Percentiles rank a stretch among this genome's conserved stretches.
phyloP scores from a whole-genome alignment of 495 filamentous ascomycete species.

The Patellaria atrata region DNA sequence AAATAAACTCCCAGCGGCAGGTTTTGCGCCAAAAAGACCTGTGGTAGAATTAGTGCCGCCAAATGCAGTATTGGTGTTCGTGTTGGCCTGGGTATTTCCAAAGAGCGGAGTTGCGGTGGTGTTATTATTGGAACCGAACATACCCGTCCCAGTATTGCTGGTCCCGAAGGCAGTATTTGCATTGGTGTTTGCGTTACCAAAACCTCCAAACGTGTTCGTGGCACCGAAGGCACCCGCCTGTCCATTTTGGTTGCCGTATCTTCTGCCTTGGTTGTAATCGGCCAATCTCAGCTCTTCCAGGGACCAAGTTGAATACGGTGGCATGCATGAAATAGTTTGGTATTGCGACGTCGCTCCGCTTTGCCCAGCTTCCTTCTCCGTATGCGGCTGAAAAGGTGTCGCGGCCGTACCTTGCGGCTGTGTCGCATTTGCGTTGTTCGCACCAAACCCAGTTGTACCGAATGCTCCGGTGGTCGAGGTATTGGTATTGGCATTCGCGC shows the following conservation, averaged over 20 bases:
- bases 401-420: constrained; percentile 53
- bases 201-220: constrained; percentile 45
- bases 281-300: constrained; percentile 78
- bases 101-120: constrained; percentile 34
- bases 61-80: constrained; percentile 20
- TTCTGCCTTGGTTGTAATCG: constrained; percentile 79
- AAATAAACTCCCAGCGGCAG: constrained; percentile 33
- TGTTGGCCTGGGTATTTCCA: constrained; percentile 34
- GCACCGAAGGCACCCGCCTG: constrained; percentile 73
- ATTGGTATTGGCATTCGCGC: constrained; percentile 17
- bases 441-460: constrained; percentile 28
- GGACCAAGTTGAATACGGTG: constrained; percentile 75
- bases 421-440: constrained; percentile 24
- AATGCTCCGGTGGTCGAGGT: constrained; percentile 28
- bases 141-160: constrained; percentile 19
- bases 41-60: constrained; percentile 21
- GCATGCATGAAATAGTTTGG: constrained; percentile 78
- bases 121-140: constrained; percentile 32
- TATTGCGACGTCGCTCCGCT: constrained; percentile 49
- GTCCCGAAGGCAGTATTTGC: constrained; percentile 28
- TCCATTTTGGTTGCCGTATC: constrained; percentile 64
- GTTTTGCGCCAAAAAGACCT: constrained; percentile 36
- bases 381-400: constrained; percentile 54
- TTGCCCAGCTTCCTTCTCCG: constrained; percentile 64
- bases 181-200: constrained; percentile 30